phyloP scores from a whole-genome alignment of 2,329 filamentous ascomycete genomes.

The Albifimbria verrucaria region DNA sequence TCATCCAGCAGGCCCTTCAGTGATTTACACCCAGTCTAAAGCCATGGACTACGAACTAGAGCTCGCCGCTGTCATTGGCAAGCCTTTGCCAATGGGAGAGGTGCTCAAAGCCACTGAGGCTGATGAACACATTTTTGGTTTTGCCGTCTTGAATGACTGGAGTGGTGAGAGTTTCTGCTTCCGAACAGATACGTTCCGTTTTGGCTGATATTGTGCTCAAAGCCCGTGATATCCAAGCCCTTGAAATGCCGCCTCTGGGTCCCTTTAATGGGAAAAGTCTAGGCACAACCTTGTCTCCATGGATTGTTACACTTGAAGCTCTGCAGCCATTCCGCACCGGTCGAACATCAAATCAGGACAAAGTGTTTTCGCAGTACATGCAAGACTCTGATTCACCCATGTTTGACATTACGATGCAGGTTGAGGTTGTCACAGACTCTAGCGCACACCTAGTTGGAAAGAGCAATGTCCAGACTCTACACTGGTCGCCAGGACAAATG shows the following conservation, averaged over 20 bases:
- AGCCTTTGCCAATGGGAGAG: constrained; percentile 31
- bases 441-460: constrained; percentile 3
- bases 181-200: background rate
- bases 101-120: constrained; percentile 42
- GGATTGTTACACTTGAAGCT: constrained; percentile 59
- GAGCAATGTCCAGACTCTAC: constrained; percentile 6
- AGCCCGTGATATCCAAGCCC: constrained; percentile 58
- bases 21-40: constrained; percentile 24
- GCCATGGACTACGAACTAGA: constrained; percentile 42
- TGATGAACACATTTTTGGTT: constrained; percentile 58
- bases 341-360: background rate
- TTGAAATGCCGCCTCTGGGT: constrained; percentile 59
- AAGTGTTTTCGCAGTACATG: constrained; percentile 24
- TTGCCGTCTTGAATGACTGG: constrained; percentile 64
- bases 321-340: constrained; percentile 51
- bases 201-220: background rate
- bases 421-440: constrained; percentile 20
- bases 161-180: constrained; percentile 39
- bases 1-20: background rate
- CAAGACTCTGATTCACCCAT: constrained; percentile 29
- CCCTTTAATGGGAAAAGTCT: constrained; percentile 62
- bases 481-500: constrained; percentile 12
- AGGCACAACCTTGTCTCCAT: constrained; percentile 57
- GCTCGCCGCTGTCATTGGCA: constrained; percentile 41
- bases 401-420: constrained; percentile 28